These are phyloP conservation scores for Mikania micrantha DNA, from an alignment of 129 eudicot genomes.

Conservation along the genomic window DNA sequence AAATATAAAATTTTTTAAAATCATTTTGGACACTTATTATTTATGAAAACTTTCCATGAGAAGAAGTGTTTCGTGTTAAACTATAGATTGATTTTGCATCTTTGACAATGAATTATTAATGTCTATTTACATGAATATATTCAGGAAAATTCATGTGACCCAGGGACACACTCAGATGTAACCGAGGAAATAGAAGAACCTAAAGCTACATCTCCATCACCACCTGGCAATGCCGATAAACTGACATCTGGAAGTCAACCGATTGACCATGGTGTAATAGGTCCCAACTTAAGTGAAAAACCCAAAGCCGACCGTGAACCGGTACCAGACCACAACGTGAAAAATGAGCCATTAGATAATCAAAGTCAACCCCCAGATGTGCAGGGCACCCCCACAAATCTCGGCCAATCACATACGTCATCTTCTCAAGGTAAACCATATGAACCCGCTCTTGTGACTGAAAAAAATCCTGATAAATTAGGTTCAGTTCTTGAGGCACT, in stretches of 20 bases:
- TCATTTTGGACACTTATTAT: background rate
- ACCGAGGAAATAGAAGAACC: conserved; percentile 73
- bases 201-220: conserved; percentile 35
- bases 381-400: conserved; percentile 1
- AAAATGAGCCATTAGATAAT: conserved; percentile 12
- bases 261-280: conserved; percentile 11
- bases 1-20: background rate
- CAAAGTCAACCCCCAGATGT: conserved; percentile 9
- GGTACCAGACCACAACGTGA: conserved; percentile 17
- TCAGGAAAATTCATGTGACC: conserved; percentile 79
- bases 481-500: conserved; percentile 79
- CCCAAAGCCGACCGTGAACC: conserved; percentile 20
- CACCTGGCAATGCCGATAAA: conserved; percentile 13
- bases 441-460: conserved; percentile 35
- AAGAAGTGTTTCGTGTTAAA: background rate
- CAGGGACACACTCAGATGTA: conserved; percentile 79
- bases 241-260: conserved; percentile 27
- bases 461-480: conserved; percentile 27
- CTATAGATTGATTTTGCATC: background rate
- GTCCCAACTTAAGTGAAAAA: conserved; percentile 24
- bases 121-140: conserved; percentile 10
- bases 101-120: background rate
- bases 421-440: conserved; percentile 22
- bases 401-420: conserved; percentile 9
- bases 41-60: background rate